These are phyloP conservation scores for Physcomitrium patens DNA, from an alignment of 225 moss, liverwort and hornwort genomes.

Conservation along the genomic window DNA sequence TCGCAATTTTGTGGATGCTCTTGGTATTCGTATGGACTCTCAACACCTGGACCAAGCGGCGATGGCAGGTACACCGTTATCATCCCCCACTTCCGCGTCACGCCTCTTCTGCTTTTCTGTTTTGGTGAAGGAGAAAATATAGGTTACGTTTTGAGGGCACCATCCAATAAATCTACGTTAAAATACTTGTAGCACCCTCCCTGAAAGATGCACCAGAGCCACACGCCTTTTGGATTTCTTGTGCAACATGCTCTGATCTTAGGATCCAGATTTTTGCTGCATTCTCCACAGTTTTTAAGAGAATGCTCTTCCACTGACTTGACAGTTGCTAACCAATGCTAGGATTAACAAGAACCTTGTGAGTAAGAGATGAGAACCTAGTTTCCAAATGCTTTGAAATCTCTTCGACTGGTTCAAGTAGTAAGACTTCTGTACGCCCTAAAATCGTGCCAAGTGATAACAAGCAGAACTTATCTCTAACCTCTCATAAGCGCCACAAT, in stretches of 20 bases:
- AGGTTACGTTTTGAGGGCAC: neutral
- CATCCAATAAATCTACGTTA: neutral
- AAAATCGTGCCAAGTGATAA: neutral
- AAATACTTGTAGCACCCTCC: neutral
- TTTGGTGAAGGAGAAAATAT: neutral
- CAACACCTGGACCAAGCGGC: conserved; percentile 76
- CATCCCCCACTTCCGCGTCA: neutral
- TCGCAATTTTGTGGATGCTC: conserved; percentile 59
- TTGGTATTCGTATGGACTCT: conserved; percentile 62
- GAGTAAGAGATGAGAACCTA: neutral
- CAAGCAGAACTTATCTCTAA: neutral
- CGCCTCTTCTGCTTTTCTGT: neutral
- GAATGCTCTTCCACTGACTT: neutral
- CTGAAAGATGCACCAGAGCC: neutral
- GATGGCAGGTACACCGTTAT: conserved; percentile 64
- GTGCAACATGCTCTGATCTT: neutral
- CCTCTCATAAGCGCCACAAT: neutral
- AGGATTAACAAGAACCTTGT: neutral
- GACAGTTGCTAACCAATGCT: neutral
- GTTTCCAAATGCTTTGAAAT: neutral
- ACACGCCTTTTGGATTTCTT: neutral
- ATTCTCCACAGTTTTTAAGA: neutral
- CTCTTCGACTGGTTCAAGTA: neutral
- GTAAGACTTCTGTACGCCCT: neutral
- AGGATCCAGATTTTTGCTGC: neutral